Evolutionary conservation across 176 grass and related monocot genomes (phyloP).

Genomic region (Bothriochloa decipiens): DNA sequence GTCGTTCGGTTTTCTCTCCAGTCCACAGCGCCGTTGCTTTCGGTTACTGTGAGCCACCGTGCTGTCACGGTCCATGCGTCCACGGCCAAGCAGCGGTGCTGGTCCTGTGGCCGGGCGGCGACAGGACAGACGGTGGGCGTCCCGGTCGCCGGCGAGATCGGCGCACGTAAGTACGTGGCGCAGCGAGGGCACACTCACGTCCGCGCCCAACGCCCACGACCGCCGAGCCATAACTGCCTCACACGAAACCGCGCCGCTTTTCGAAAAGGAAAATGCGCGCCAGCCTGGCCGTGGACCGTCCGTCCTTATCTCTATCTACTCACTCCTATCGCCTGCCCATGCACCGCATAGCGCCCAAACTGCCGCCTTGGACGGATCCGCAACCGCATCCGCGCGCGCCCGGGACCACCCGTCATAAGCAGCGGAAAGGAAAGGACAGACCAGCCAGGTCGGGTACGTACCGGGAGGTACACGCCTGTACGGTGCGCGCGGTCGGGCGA

Average conservation of each 20-base stretch:
- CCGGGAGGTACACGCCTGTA: constrained; percentile 42
- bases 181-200: neutral
- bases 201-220: neutral
- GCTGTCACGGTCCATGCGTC: neutral
- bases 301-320: too few species aligned
- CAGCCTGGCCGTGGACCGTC: constrained; percentile 47
- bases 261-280: neutral
- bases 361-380: neutral
- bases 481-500: neutral
- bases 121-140: neutral
- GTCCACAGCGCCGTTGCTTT: constrained; percentile 21
- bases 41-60: neutral
- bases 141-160: neutral
- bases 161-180: neutral
- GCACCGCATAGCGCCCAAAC: neutral
- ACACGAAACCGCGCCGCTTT: constrained; percentile 24
- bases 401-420: constrained; percentile 37
- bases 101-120: neutral
- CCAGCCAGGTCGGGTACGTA: neutral
- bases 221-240: neutral
- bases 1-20: neutral
- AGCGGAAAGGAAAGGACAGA: neutral
- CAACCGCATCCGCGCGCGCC: too few species aligned
- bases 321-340: neutral
- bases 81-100: neutral